Base-by-base conservation (phyloP, 257 asterid species). In the Solanum pinnatisectum region DNA sequence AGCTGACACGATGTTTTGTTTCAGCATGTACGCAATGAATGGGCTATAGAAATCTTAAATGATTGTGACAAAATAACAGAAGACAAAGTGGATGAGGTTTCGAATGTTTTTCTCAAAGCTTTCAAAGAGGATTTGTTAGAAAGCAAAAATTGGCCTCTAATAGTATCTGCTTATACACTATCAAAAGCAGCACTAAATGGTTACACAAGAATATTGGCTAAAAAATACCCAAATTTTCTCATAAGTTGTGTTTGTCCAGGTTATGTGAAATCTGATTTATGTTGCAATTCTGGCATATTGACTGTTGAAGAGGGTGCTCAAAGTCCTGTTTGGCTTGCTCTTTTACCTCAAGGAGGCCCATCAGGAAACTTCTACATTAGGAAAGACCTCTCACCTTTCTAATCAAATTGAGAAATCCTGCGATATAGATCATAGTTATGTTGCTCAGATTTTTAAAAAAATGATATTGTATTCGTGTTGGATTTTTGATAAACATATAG, bases 211-310 rank as follows among this genome's bases (percentile, higher is more conserved):
- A 89, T 94, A 37, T 42, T 94, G 13, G 95, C 95, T 0, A 92
- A 90, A 56, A 90, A 87, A 60, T 86, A 89, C 76, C 93, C 93
- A 1, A 85, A 42, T 35, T 83, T 92, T 88, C 79, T 85, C 86
- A 87, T 92, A 32, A 94, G 93, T 68, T 84, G 92, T 22, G 92
- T 94, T 35, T 90, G 92, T 76, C 97, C 98, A 1, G 97, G 98
- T 3, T 92, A 90, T 93, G 93, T 90, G 79, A 88, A 85, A 27
- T 94, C 97, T 15, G 93, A 92, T 25, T 90, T 94, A 36, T 90
- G 90, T 88, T 32, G 42, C 89, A 90, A 93, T 56, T 86, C 86
- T 5, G 96, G 96, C 73, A 71, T 72, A 20, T 40, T 91, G n/a
- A 87, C 89, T 9, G 91, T 91, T 52, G 92, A 85, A 65, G 92